Percentiles rank a stretch among this genome's conserved stretches.
Evolutionary conservation across 495 filamentous ascomycete genomes (phyloP).

Genomic region (Cercophora newfieldiana): DNA sequence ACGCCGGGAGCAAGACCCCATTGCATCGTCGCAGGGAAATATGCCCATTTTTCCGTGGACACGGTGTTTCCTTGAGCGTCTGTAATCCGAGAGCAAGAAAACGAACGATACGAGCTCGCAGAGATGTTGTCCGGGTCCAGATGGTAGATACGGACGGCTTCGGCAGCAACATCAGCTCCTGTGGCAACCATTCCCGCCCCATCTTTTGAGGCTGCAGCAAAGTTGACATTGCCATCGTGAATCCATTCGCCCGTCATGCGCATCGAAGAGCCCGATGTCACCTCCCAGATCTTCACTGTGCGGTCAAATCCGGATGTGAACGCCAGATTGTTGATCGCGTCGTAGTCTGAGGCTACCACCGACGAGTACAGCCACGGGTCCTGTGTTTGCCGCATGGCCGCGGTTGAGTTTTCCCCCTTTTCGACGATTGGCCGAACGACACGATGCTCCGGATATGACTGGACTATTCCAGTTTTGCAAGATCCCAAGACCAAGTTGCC

Average conservation of each 20-base stretch:
- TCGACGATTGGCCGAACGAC: conserved; percentile 54
- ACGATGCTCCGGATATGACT: conserved; percentile 70
- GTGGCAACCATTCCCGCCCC: conserved; percentile 48
- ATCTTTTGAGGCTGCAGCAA: conserved; percentile 62
- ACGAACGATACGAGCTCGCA: conserved; percentile 34
- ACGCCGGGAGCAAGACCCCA: conserved; percentile 61
- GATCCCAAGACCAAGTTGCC: conserved; percentile 78
- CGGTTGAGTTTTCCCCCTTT: conserved; percentile 53
- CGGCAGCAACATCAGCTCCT: conserved; percentile 48
- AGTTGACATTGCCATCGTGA: conserved; percentile 69
- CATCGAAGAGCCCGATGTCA: conserved; percentile 42
- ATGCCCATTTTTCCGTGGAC: conserved; percentile 53
- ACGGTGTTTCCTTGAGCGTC: conserved; percentile 43
- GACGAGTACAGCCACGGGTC: conserved; percentile 73
- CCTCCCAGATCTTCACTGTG: conserved; percentile 75
- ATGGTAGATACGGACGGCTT: conserved; percentile 52
- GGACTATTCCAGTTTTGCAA: conserved; percentile 50
- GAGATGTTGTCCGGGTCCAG: conserved; percentile 36
- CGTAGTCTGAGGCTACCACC: conserved; percentile 74
- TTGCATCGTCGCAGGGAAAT: conserved; percentile 69
- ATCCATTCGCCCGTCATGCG: conserved; percentile 50
- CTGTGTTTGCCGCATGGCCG: conserved; percentile 62
- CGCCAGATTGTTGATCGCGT: conserved; percentile 52
- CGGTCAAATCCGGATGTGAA: conserved; percentile 83
- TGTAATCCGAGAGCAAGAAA: conserved; percentile 51